Evolutionary conservation across 345 rosid genomes (phyloP), one percentile per base, ranked within the genome.

Genomic region (Fremontodendron californicum): DNA sequence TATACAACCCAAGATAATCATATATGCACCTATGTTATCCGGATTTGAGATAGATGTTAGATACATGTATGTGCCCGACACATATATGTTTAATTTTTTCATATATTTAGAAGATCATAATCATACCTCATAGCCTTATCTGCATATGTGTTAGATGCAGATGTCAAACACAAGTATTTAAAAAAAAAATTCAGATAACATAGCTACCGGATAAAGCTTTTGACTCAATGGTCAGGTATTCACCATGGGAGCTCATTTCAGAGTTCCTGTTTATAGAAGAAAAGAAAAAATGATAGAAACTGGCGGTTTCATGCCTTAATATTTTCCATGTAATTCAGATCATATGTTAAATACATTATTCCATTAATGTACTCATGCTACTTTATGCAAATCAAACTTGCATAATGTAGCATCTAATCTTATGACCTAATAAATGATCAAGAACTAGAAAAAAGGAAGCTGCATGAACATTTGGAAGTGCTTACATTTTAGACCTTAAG

Each of bases 401-500:
- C 40, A 70, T 52, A 48, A 48, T 49, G 42, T 49, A 48, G 23
- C 42, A 48, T 15, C 42, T 71, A 71, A 70, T 29, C 58, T 48
- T 31, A 69, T 15, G 8, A 7, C 21, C 73, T 68, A 68, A 27
- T 46, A 67, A 13, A 18, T 49, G 31, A 31, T 60, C 74, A 19
- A 5, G 16, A 71, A 10, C 9, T 33, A 31, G 4, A 70, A 29
- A 57, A 54, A 10, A 40, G 33, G 67, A 16, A 25, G 37, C 51
- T 74, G 37, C 67, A 43, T 57, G 18, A 58, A 74, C 66, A 25
- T 10, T 55, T 57, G n/a, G 76, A 45, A n/a, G 57, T 31, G 11
- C 67, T 48, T 49, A 5, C 58, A 68, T 57, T 35, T 23, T 11
- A 61, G 52, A 33, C 15, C 69, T 46, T 68, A 83, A 23, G 79